A percentile compares a stretch with the other conserved stretches of the same genome.
Conservation (phyloP, 192 early-diverging fungal species). For the Coemansia sp. region DNA sequence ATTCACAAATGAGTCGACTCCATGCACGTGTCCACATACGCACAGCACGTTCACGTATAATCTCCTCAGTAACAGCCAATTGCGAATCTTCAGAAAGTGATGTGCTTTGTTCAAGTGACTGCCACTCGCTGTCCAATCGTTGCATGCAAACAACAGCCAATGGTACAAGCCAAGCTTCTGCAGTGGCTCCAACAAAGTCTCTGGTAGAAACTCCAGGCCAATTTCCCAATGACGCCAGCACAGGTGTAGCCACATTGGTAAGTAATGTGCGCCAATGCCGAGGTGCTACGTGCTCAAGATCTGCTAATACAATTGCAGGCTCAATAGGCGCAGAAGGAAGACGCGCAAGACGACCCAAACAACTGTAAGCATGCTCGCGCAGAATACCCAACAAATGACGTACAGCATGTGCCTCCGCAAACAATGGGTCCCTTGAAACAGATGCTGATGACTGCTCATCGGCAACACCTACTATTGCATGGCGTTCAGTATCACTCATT, state of each 20-base stretch:
- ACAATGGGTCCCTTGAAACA: not conserved
- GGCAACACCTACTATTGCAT: conserved; percentile 11
- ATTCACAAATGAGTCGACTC: conserved; percentile 22
- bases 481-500: conserved; percentile 22
- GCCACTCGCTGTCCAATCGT: conserved; percentile 28
- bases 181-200: conserved; percentile 17
- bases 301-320: conserved; percentile 34
- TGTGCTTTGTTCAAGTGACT: too few relatives aligned
- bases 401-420: conserved; percentile 13
- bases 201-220: conserved; percentile 33
- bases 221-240: conserved; percentile 23
- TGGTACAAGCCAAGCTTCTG: conserved; percentile 26
- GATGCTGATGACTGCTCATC: not conserved
- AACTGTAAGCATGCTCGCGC: conserved; percentile 39
- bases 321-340: conserved; percentile 12
- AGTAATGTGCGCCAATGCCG: conserved; percentile 42
- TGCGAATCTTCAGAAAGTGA: not conserved
- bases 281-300: conserved; percentile 23
- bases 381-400: conserved; percentile 23
- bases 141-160: conserved; percentile 28
- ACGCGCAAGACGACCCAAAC: conserved; percentile 19
- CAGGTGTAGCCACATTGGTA: conserved; percentile 20
- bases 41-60: conserved; percentile 34
- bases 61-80: conserved; percentile 5
- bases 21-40: conserved; percentile 49